phyloP scores from a whole-genome alignment of 768 basidiomycete genomes.

The Leucogyrophana mollusca region DNA sequence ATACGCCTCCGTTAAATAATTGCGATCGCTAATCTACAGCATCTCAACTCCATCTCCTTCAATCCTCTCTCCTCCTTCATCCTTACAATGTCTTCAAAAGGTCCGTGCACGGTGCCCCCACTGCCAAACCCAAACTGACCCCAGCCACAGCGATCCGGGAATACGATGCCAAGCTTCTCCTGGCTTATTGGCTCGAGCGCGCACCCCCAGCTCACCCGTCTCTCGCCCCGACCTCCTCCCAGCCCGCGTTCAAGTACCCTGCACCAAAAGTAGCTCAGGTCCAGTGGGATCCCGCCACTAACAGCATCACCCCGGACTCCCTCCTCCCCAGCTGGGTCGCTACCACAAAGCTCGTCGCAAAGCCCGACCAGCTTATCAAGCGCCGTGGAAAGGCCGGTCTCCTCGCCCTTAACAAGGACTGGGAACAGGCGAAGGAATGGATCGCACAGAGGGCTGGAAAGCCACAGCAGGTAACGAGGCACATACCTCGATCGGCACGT shows the following conservation, averaged over 20 bases:
- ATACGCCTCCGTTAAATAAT: conserved; percentile 1
- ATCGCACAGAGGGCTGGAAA: conserved; percentile 88
- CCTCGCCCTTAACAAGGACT: conserved; percentile 89
- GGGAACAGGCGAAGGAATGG: conserved; percentile 87
- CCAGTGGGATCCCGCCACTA: conserved; percentile 76
- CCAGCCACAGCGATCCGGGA: conserved; percentile 74
- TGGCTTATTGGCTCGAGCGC: conserved; percentile 96
- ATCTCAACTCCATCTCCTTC: not conserved
- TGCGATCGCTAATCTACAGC: not conserved
- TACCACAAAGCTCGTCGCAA: conserved; percentile 86
- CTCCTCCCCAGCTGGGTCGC: conserved; percentile 79
- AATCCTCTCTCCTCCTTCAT: conserved; percentile 4
- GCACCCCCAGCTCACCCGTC: conserved; percentile 77
- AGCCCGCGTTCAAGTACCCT: conserved; percentile 58
- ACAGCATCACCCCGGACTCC: conserved; percentile 54
- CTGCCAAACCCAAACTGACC: not conserved
- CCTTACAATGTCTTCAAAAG: conserved; percentile 33
- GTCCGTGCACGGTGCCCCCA: conserved; percentile 7
- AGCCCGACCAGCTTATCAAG: conserved; percentile 99
- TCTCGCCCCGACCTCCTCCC: conserved; percentile 38
- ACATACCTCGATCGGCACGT: not conserved
- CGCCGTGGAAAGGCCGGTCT: conserved; percentile 98
- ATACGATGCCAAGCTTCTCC: conserved; percentile 97
- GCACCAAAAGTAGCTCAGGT: conserved; percentile 81
- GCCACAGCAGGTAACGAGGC: conserved; percentile 67